These are phyloP conservation scores for Limnomonas spitsbergensis DNA, from an alignment of 139 green algal species.

Conservation along the genomic window DNA sequence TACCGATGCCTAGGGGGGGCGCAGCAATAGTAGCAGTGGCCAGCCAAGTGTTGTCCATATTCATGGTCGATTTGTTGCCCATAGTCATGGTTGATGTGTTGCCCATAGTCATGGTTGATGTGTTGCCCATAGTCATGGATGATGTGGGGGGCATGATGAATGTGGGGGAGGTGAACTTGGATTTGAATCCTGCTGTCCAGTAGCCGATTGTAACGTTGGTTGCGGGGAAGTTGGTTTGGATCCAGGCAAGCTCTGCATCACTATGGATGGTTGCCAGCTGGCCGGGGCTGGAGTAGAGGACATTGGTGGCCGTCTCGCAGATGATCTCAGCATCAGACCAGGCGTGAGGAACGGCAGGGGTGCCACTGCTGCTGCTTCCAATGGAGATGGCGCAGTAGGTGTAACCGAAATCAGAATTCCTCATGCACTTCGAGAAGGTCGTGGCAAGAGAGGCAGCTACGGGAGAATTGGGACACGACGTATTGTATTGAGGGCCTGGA, in stretches of 20 bases:
- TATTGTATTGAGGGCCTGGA: not conserved
- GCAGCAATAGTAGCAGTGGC: not conserved
- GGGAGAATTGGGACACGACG: not conserved
- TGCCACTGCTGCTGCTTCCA: not conserved
- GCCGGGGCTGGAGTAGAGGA: not conserved
- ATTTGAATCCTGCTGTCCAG: not conserved
- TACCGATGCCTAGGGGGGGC: too few species aligned
- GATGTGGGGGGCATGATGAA: not conserved
- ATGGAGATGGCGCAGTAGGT: not conserved
- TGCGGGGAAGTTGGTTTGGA: not conserved
- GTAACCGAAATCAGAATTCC: not conserved
- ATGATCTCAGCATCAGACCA: too few species aligned
- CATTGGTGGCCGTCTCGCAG: not conserved
- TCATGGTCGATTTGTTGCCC: not conserved
- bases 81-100: too few species aligned
- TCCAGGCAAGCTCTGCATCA: not conserved
- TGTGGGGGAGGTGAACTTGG: not conserved
- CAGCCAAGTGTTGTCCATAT: not conserved
- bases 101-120: too few species aligned
- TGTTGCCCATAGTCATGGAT: too few species aligned
- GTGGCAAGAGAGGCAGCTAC: not conserved
- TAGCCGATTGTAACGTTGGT: not conserved
- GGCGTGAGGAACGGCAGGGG: not conserved
- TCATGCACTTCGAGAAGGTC: conserved; percentile 8
- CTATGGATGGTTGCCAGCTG: not conserved